A percentile compares a stretch with the other conserved stretches of the same genome.
phyloP scores from a whole-genome alignment of 1,284 basidiomycete genomes.

The Pisolithus thermaeus region DNA sequence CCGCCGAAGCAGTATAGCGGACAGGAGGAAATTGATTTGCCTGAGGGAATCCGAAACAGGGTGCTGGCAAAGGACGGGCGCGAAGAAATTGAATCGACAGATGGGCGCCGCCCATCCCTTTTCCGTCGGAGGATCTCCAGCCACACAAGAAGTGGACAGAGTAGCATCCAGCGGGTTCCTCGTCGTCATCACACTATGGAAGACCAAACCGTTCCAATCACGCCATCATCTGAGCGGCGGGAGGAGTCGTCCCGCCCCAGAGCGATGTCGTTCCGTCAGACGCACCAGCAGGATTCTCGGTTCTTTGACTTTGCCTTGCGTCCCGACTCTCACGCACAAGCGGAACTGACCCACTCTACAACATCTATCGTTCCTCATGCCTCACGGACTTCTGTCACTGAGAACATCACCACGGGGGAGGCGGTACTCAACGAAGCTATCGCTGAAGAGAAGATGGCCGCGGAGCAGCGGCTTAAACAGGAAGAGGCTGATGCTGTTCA shows the following conservation, averaged over 20 bases:
- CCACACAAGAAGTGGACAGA: conserved; percentile 22
- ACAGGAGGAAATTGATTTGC: conserved; percentile 55
- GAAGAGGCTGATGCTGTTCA: conserved; percentile 47
- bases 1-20: conserved; percentile 35
- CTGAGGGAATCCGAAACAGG: conserved; percentile 48
- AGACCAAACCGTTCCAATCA: conserved; percentile 6
- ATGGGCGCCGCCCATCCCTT: conserved; percentile 33
- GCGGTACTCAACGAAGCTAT: conserved; percentile 62
- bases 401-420: conserved; percentile 45
- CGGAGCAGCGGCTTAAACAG: conserved; percentile 45
- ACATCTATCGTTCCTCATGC: conserved; percentile 33
- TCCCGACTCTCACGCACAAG: conserved; percentile 38
- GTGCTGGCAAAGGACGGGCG: conserved; percentile 38
- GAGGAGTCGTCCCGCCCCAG: neutral
- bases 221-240: neutral
- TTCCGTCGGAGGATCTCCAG: conserved; percentile 30
- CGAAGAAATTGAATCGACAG: conserved; percentile 40
- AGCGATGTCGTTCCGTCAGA: neutral
- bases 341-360: conserved; percentile 33
- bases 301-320: conserved; percentile 30
- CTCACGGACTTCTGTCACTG: conserved; percentile 23
- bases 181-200: conserved; percentile 16
- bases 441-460: conserved; percentile 56
- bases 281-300: neutral
- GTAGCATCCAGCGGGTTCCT: conserved; percentile 14